phyloP scores from a whole-genome alignment of 2,329 filamentous ascomycete genomes.

The Diaporthe longicolla region DNA sequence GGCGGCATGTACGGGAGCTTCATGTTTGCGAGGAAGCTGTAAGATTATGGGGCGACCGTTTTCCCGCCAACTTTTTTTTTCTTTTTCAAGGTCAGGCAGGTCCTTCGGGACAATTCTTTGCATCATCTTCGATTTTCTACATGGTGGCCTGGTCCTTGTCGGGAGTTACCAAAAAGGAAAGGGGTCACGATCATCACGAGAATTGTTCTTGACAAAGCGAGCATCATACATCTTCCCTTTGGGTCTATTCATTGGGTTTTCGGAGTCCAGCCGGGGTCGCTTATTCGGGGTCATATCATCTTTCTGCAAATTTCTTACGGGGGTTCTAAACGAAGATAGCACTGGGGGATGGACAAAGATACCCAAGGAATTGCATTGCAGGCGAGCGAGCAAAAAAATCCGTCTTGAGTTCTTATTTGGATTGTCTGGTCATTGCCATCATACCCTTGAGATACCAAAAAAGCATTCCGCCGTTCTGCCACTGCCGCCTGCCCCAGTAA shows the following conservation, averaged over 20 bases:
- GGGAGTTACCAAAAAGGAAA: background rate
- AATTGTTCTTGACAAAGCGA: conserved; percentile 10
- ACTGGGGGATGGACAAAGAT: background rate
- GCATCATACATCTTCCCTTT: conserved; percentile 16
- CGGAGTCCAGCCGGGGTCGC: conserved; percentile 7
- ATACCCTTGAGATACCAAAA: conserved; percentile 22
- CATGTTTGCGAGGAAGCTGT: conserved; percentile 74
- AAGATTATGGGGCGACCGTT: conserved; percentile 43
- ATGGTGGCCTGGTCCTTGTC: conserved; percentile 5
- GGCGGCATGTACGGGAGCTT: conserved; percentile 91
- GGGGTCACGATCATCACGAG: conserved; percentile 1
- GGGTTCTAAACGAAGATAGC: background rate
- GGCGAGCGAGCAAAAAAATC: conserved; percentile 1
- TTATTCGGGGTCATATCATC: background rate
- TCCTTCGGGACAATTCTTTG: background rate
- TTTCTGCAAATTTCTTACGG: background rate
- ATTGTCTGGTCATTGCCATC: conserved; percentile 25
- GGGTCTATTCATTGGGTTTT: background rate
- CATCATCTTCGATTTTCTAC: background rate
- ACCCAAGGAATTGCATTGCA: conserved; percentile 19
- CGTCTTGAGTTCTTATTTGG: conserved; percentile 1
- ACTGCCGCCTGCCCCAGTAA: background rate
- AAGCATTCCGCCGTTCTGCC: background rate
- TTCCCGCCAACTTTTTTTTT: background rate
- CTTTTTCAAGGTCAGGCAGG: background rate